Evolutionary conservation across 345 rosid species (phyloP).

Genomic region (Iberis pinnata): DNA sequence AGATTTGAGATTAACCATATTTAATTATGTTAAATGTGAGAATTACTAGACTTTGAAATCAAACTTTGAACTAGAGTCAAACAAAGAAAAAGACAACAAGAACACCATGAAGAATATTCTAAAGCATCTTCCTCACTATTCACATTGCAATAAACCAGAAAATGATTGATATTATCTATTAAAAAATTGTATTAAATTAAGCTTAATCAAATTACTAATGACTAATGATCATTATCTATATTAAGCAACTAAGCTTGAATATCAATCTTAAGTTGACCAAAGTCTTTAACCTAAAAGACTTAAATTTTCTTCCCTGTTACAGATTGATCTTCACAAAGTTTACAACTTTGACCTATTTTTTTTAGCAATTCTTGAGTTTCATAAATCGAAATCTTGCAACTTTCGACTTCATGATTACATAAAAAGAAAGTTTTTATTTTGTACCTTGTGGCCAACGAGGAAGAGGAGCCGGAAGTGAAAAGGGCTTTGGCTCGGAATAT

Average conservation of each 20-base stretch:
- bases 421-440: constrained; percentile 12
- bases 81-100: constrained; percentile 14
- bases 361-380: no score
- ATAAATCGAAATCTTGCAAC: constrained; percentile 4
- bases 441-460: constrained; percentile 75
- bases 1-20: no score
- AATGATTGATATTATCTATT: not conserved
- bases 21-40: constrained; percentile 1
- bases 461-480: constrained; percentile 59
- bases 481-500: constrained; percentile 36
- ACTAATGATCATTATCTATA: constrained; percentile 9
- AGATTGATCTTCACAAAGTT: constrained; percentile 1
- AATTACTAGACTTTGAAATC: not conserved
- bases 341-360: no score
- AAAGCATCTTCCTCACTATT: constrained; percentile 20
- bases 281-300: not conserved
- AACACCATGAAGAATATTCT: constrained; percentile 27
- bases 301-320: not conserved
- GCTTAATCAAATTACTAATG: constrained; percentile 8
- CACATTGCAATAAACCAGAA: constrained; percentile 1
- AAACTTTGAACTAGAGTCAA: constrained; percentile 6
- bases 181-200: not conserved
- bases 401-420: not conserved
- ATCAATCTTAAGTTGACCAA: constrained; percentile 1
- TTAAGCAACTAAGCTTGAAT: not conserved